These are phyloP conservation scores for Scortechinia acanthostroma DNA, from an alignment of 2,329 filamentous ascomycete species.

Conservation along the genomic window DNA sequence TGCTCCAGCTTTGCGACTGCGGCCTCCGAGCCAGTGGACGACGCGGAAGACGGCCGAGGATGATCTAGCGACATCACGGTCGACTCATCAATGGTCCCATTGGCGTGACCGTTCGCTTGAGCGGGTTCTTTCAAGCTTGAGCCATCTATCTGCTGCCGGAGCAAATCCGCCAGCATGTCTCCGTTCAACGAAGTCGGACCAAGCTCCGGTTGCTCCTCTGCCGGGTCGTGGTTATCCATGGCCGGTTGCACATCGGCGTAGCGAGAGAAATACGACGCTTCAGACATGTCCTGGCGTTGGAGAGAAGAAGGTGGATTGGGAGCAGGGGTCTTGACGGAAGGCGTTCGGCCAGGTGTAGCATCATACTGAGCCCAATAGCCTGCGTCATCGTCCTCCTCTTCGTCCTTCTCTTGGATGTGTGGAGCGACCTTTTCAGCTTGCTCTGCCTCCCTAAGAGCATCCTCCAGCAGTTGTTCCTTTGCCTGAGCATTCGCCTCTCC, in stretches of 20 bases:
- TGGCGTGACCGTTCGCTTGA: neutral
- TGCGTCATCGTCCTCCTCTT: slow-evolving; percentile 50
- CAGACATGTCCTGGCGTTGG: slow-evolving; percentile 24
- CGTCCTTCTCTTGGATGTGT: slow-evolving; percentile 13
- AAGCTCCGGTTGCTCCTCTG: slow-evolving; percentile 36
- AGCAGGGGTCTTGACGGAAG: slow-evolving; percentile 25
- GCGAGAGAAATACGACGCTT: slow-evolving; percentile 51
- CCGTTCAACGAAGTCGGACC: slow-evolving; percentile 45
- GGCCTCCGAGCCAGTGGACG: slow-evolving; percentile 27
- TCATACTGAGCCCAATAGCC: slow-evolving; percentile 62
- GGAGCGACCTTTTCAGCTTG: neutral
- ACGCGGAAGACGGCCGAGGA: slow-evolving; percentile 25
- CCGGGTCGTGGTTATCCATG: slow-evolving; percentile 54
- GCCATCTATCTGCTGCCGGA: slow-evolving; percentile 24
- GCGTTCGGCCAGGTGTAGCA: slow-evolving; percentile 40
- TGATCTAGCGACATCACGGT: slow-evolving; percentile 1
- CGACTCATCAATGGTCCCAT: neutral
- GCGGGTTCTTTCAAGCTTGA: slow-evolving; percentile 4
- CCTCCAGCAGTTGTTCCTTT: slow-evolving; percentile 20
- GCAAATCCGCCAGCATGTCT: slow-evolving; percentile 30
- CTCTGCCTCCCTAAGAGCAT: slow-evolving; percentile 15
- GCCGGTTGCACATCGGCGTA: slow-evolving; percentile 59
- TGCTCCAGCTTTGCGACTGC: slow-evolving; percentile 46
- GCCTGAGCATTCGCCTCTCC: slow-evolving; percentile 41
- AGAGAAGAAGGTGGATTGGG: slow-evolving; percentile 13